phyloP scores from a whole-genome alignment of 805 yeast genomes.

The Tetrapisispora pingtungensis region DNA sequence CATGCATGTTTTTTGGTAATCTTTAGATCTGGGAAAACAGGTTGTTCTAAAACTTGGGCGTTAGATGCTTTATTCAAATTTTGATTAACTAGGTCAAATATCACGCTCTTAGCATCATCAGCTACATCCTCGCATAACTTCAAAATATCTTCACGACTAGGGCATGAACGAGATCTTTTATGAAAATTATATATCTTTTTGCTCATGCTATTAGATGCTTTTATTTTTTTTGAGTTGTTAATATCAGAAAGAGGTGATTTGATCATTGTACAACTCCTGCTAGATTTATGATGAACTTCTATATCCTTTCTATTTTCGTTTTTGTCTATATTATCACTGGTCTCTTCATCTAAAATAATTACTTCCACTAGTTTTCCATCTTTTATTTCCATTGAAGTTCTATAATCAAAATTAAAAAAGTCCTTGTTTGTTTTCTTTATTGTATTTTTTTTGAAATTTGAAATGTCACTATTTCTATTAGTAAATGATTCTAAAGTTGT shows the following conservation, averaged over 20 bases:
- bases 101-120: slow-evolving; percentile 17
- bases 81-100: slow-evolving; percentile 14
- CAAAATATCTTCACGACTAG: slow-evolving; percentile 7
- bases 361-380: slow-evolving; percentile 21
- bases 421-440: background rate
- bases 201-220: background rate
- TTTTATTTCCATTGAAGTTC: slow-evolving; percentile 10
- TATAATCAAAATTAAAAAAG: background rate
- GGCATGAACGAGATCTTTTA: slow-evolving; percentile 3
- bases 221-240: too few relatives aligned
- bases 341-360: slow-evolving; percentile 18
- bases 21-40: background rate
- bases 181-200: background rate
- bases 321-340: background rate
- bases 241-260: too few relatives aligned
- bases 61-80: background rate
- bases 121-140: slow-evolving; percentile 25
- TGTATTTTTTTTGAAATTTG: background rate
- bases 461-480: background rate
- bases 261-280: too few relatives aligned
- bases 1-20: background rate
- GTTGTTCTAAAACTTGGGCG: background rate
- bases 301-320: background rate
- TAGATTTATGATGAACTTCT: background rate
- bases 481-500: background rate